Evolutionary conservation across 257 asterid species (phyloP), one percentile per base, ranked within the genome.

Genomic region (Echium plantagineum): DNA sequence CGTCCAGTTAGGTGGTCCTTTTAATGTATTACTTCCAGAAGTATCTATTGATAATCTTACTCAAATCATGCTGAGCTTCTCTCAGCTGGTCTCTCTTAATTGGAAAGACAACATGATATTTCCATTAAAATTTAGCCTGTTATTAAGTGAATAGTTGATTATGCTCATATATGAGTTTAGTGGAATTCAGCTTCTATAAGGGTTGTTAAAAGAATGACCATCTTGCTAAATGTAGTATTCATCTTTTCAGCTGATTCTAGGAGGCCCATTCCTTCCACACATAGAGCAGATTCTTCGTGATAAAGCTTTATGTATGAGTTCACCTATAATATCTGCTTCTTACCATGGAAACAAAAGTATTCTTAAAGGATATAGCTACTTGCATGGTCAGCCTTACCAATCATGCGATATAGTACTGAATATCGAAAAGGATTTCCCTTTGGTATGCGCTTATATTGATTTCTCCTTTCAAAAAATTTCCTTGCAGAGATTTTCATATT

Each of bases 1-100:
- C 77, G 90, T 53, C 95, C 96, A 83, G 98, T 91, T 91, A 82
- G 96, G 94, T 91, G 96, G 80, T 83, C 81, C 84, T 77, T 66
- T 66, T 56, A 65, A 32, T 59, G 59, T 28, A 58, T 76, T 66
- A 20, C 56, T 58, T 0, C 68, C 52, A 22, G 52, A 58, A 71
- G 46, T 67, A 58, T n/a, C 2, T 17, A 20, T n/a, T n/a, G n/a
- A n/a, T 7, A 4, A 3, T 53, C 24, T 53, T 19, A 21, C 57
- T n/a, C 1, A 19, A 19, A 2, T 42, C 49, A 42, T 42, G 49
- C 49, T 35, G 46, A 42, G 2, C 17, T 42, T 42, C 4, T 42
- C 4, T 42, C 17, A 1, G 49, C 17, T 10, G 13, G 49, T 10
- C 12, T 12, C 49, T 3, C 12, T 12, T 42, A 42, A 17, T 13